These are phyloP conservation scores for Camelina neglecta DNA, from an alignment of 345 rosid species.

Conservation along the genomic window DNA sequence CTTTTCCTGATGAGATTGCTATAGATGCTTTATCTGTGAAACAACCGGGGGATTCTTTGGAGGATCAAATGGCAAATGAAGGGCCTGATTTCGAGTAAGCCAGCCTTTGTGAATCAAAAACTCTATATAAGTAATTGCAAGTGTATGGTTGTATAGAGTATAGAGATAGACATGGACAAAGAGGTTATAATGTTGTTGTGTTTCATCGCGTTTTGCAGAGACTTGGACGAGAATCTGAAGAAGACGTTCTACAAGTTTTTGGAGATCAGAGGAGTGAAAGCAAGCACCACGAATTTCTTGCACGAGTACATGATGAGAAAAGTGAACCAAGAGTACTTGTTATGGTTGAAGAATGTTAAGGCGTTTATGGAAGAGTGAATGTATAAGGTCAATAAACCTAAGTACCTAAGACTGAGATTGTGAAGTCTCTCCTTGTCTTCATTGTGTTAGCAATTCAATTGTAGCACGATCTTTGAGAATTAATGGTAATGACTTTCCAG, in stretches of 20 bases:
- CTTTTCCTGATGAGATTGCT: slow-evolving; percentile 67
- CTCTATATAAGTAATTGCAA: background rate
- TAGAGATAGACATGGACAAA: background rate
- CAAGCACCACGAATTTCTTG: slow-evolving; percentile 75
- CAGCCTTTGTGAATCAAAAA: slow-evolving; percentile 41
- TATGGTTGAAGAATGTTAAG: slow-evolving; percentile 83
- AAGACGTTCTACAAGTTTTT: slow-evolving; percentile 79
- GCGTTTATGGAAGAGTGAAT: slow-evolving; percentile 55
- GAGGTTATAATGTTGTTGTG: slow-evolving; percentile 27
- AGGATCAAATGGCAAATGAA: slow-evolving; percentile 63
- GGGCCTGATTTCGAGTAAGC: slow-evolving; percentile 97
- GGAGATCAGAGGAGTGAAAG: slow-evolving; percentile 83
- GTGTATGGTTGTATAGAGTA: background rate
- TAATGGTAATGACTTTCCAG: background rate
- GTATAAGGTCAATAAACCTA: background rate
- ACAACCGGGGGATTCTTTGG: slow-evolving; percentile 50
- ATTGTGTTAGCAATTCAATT: slow-evolving; percentile 3
- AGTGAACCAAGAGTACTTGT: slow-evolving; percentile 65
- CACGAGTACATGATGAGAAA: slow-evolving; percentile 87
- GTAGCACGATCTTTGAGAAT: background rate
- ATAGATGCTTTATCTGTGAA: slow-evolving; percentile 66
- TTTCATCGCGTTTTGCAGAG: slow-evolving; percentile 50
- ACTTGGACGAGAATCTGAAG: slow-evolving; percentile 87
- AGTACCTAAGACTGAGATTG: background rate
- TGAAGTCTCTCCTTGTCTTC: background rate